Conservation (phyloP, 2,329 filamentous ascomycete genomes). For the Alternaria triticina region DNA sequence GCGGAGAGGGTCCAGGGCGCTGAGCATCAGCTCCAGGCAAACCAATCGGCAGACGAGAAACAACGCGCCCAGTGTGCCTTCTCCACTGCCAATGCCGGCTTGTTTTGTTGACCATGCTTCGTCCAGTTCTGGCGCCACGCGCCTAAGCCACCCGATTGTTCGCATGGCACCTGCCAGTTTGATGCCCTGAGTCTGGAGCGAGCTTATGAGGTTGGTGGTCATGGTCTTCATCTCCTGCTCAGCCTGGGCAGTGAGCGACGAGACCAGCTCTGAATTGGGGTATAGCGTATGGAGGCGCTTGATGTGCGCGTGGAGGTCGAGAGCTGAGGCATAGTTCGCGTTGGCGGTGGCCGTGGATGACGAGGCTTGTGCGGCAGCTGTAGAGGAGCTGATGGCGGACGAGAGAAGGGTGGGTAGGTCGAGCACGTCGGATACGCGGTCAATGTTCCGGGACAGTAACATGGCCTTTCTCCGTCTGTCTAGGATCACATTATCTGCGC, state of each 20-base stretch:
- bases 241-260: slow-evolving; percentile 75
- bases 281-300: slow-evolving; percentile 84
- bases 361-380: slow-evolving; percentile 56
- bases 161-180: slow-evolving; percentile 91
- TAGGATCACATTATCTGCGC: slow-evolving; percentile 68
- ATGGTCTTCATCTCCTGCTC: slow-evolving; percentile 88
- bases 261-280: slow-evolving; percentile 76
- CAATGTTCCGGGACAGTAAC: slow-evolving; percentile 82
- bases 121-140: slow-evolving; percentile 82
- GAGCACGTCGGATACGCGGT: slow-evolving; percentile 87
- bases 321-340: slow-evolving; percentile 83
- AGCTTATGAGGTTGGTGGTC: slow-evolving; percentile 80
- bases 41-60: slow-evolving; percentile 87
- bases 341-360: slow-evolving; percentile 48
- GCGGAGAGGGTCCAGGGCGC: slow-evolving; percentile 81
- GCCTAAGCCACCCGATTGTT: slow-evolving; percentile 87
- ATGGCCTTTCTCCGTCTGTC: slow-evolving; percentile 79
- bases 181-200: slow-evolving; percentile 76
- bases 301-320: slow-evolving; percentile 94
- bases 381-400: slow-evolving; percentile 71
- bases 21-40: slow-evolving; percentile 78
- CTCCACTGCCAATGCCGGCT: slow-evolving; percentile 43
- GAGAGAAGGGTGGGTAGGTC: slow-evolving; percentile 86
- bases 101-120: slow-evolving; percentile 43
- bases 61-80: slow-evolving; percentile 78